Conservation (phyloP, 2,329 filamentous ascomycete genomes). For the Aspergillus carbonarius region DNA sequence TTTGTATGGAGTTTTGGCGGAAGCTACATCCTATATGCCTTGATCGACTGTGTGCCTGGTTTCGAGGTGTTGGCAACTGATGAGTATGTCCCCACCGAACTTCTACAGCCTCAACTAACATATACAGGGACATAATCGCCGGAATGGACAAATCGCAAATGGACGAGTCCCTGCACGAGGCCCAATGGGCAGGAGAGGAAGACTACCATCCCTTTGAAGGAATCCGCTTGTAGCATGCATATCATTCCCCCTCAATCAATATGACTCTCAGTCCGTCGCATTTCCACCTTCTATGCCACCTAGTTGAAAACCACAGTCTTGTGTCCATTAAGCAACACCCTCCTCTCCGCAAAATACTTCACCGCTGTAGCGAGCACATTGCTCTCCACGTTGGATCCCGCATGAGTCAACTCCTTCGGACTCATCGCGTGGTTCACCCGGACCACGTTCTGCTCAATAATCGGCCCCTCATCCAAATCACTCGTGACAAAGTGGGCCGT, state of each 20-base stretch:
- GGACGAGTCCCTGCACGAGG: constrained; percentile 48
- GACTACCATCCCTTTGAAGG: constrained; percentile 25
- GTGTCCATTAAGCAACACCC: constrained; percentile 73
- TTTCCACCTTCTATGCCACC: neutral
- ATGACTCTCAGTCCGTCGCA: neutral
- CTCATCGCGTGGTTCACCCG: constrained; percentile 75
- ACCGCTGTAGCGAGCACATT: constrained; percentile 78
- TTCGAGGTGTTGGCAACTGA: constrained; percentile 54
- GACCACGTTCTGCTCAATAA: constrained; percentile 80
- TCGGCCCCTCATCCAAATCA: constrained; percentile 81
- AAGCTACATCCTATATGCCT: constrained; percentile 50
- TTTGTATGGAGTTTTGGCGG: constrained; percentile 53
- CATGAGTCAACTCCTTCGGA: constrained; percentile 72
- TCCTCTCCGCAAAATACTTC: constrained; percentile 77
- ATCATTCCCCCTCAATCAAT: neutral
- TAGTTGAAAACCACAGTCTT: constrained; percentile 77
- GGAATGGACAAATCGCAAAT: constrained; percentile 54
- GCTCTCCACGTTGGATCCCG: constrained; percentile 81
- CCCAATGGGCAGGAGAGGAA: constrained; percentile 33
- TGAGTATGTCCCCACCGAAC: constrained; percentile 43
- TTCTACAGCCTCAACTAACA: neutral
- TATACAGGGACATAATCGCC: constrained; percentile 41
- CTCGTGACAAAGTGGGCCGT: constrained; percentile 85
- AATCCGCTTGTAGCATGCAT: neutral
- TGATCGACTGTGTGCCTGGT: constrained; percentile 55